phyloP scores from a whole-genome alignment of 73 alveolate species.

The Stentor roeselii region DNA sequence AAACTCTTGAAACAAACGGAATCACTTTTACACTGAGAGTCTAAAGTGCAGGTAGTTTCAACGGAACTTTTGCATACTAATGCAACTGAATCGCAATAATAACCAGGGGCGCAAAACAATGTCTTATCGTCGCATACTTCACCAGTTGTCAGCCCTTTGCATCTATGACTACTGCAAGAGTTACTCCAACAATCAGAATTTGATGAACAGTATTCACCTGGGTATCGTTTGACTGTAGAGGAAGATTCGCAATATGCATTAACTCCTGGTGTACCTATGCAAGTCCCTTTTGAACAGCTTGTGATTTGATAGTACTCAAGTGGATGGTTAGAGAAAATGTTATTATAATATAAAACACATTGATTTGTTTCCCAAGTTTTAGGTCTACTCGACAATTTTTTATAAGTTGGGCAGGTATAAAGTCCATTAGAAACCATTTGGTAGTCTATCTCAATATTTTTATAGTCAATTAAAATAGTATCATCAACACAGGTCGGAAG shows the following conservation, averaged over 20 bases:
- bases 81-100: background rate
- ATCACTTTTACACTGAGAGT: background rate
- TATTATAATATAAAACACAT: background rate
- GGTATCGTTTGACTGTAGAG: background rate
- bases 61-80: background rate
- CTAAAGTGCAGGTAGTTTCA: background rate
- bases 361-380: background rate
- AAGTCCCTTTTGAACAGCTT: too few species aligned
- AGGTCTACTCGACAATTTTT: too few species aligned
- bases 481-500: background rate
- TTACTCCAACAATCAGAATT: background rate
- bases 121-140: background rate
- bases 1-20: background rate
- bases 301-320: background rate
- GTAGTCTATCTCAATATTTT: background rate
- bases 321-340: background rate
- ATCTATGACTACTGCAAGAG: background rate
- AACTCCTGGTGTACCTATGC: too few species aligned
- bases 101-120: background rate
- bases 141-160: background rate
- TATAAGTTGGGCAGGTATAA: too few species aligned
- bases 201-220: background rate
- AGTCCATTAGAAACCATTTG: too few species aligned
- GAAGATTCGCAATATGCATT: background rate
- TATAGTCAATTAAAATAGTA: background rate